Conservation (phyloP, 2,329 filamentous ascomycete genomes). For the Calonectria pauciramosa region DNA sequence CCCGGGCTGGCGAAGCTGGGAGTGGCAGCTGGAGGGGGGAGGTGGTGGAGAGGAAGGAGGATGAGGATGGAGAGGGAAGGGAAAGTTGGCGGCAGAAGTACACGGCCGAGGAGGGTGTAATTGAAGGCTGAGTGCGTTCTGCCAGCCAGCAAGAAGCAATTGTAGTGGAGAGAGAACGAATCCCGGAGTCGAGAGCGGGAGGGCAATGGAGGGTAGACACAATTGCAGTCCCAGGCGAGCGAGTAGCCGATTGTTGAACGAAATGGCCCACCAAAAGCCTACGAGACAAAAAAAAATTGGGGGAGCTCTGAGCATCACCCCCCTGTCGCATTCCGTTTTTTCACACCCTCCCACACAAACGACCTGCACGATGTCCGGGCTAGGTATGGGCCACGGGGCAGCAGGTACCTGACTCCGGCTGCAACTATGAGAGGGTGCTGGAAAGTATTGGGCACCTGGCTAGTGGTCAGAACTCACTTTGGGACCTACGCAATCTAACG, state of each 20-base stretch:
- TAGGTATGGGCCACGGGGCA: constrained; percentile 26
- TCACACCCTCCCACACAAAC: constrained; percentile 25
- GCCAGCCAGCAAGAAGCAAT: constrained; percentile 46
- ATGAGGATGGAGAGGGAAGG: constrained; percentile 29
- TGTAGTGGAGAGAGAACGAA: constrained; percentile 38
- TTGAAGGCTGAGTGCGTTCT: constrained; percentile 45
- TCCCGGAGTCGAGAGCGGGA: constrained; percentile 24
- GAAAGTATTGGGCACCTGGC: constrained; percentile 11
- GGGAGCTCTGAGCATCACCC: constrained; percentile 45
- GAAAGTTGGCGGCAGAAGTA: constrained; percentile 42
- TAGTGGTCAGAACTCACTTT: constrained; percentile 31
- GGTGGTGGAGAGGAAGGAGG: constrained; percentile 32
- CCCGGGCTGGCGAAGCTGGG: constrained; percentile 40
- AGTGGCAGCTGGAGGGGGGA: constrained; percentile 43
- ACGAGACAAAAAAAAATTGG: constrained; percentile 51
- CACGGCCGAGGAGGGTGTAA: constrained; percentile 40
- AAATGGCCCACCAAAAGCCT: constrained; percentile 50
- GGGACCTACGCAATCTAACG: constrained; percentile 37
- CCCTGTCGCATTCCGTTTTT: constrained; percentile 36
- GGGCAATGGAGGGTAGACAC: constrained; percentile 43
- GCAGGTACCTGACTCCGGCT: constrained; percentile 24
- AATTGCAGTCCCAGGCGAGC: constrained; percentile 45
- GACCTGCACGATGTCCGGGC: constrained; percentile 12
- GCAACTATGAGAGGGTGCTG: neutral
- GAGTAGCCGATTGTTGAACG: constrained; percentile 53